A percentile compares a stretch with the other conserved stretches of the same genome.
Evolutionary conservation across 208 protist genomes (phyloP).

Genomic region (Blastocrithidia nonstop): DNA sequence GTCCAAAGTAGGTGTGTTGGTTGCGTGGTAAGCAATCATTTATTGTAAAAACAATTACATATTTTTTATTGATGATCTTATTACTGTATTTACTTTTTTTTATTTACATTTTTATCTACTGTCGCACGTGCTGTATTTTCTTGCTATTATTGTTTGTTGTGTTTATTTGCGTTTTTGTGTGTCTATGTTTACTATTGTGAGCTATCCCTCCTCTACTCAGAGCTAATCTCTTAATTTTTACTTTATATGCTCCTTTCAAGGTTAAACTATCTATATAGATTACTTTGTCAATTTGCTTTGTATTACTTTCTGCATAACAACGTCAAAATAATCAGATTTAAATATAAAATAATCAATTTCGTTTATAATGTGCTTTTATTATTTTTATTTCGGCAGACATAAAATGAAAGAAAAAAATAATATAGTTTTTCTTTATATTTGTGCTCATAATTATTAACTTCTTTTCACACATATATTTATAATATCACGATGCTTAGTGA

Average conservation of each 20-base stretch:
- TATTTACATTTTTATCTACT: slow-evolving; percentile 2
- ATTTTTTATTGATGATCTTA: background rate
- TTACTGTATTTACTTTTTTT: slow-evolving; percentile 5
- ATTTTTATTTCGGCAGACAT: background rate
- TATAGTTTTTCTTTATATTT: background rate
- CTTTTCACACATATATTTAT: background rate
- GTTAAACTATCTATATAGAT: background rate
- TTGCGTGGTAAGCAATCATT: too few relatives aligned
- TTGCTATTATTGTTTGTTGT: background rate
- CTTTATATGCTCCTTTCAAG: background rate
- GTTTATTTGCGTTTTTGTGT: background rate
- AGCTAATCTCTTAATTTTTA: background rate
- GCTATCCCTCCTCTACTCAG: slow-evolving; percentile 7
- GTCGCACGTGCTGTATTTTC: background rate
- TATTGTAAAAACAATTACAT: too few relatives aligned
- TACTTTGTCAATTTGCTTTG: slow-evolving; percentile 8
- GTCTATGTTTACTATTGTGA: background rate
- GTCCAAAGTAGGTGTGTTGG: background rate
- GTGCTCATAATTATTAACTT: background rate
- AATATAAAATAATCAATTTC: background rate
- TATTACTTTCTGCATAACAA: background rate
- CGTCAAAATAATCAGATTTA: background rate
- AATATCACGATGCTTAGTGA: background rate
- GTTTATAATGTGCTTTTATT: background rate
- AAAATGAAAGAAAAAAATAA: background rate